Conservation (phyloP, 2,329 filamentous ascomycete species). For the Colletotrichum cereale region DNA sequence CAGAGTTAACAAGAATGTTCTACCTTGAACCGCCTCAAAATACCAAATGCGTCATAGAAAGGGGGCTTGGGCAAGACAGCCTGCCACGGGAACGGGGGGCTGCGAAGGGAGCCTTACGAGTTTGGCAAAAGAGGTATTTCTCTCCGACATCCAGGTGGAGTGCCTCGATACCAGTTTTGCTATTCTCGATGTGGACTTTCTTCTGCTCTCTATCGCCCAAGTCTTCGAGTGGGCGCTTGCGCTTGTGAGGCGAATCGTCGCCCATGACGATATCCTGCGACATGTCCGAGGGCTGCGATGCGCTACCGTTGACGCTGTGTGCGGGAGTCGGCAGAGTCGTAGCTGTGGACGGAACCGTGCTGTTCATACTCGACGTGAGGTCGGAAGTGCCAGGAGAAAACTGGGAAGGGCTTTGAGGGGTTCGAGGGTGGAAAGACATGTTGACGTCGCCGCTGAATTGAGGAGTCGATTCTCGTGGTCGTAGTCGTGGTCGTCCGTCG, state of each 20-base stretch:
- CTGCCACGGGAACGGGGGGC: slow-evolving; percentile 40
- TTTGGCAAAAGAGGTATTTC: slow-evolving; percentile 76
- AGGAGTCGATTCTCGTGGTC: slow-evolving; percentile 34
- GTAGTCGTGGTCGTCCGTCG: slow-evolving; percentile 51
- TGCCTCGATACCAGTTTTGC: slow-evolving; percentile 72
- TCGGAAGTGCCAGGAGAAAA: slow-evolving; percentile 68
- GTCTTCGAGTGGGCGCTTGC: slow-evolving; percentile 71
- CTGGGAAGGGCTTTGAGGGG: slow-evolving; percentile 76
- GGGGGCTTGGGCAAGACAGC: slow-evolving; percentile 22
- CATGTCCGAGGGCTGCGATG: slow-evolving; percentile 58
- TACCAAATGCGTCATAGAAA: slow-evolving; percentile 18
- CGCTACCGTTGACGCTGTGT: slow-evolving; percentile 71
- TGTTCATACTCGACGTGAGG: slow-evolving; percentile 62
- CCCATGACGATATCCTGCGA: slow-evolving; percentile 58
- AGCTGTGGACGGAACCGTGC: slow-evolving; percentile 64
- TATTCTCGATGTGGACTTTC: slow-evolving; percentile 72
- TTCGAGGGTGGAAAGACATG: slow-evolving; percentile 77
- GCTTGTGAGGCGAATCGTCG: slow-evolving; percentile 70
- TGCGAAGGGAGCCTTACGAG: slow-evolving; percentile 71
- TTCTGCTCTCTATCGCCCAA: slow-evolving; percentile 68
- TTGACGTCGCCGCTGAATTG: slow-evolving; percentile 53
- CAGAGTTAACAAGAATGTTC: slow-evolving; percentile 58
- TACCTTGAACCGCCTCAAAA: slow-evolving; percentile 44
- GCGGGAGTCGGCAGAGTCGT: slow-evolving; percentile 72
- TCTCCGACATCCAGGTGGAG: slow-evolving; percentile 75